These are phyloP conservation scores for Amanita polypyramis DNA, from an alignment of 768 basidiomycete species.

Conservation along the genomic window DNA sequence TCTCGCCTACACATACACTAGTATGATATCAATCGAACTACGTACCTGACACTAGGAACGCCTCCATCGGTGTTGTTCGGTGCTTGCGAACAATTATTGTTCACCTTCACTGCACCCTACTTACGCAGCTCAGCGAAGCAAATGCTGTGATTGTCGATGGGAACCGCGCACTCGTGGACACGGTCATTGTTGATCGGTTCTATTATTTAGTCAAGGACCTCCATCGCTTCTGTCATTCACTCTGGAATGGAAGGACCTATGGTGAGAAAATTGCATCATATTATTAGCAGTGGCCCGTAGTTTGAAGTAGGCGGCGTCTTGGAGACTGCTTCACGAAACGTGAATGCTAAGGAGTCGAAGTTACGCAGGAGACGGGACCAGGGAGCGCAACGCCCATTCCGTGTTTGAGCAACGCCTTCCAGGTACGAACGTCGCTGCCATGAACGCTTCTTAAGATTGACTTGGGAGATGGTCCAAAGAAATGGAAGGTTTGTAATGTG, in stretches of 20 bases:
- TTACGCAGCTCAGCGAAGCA: neutral
- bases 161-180: neutral
- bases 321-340: neutral
- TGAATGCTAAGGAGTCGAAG: neutral
- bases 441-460: conserved; percentile 19
- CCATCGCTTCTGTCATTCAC: neutral
- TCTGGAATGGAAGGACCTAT: neutral
- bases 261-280: conserved; percentile 3
- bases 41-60: conserved; percentile 1
- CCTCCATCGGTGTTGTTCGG: neutral
- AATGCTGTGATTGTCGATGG: too few relatives aligned
- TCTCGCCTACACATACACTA: neutral
- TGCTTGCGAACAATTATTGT: neutral
- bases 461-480: conserved; percentile 25
- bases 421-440: neutral
- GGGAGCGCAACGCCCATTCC: neutral
- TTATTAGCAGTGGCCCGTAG: neutral
- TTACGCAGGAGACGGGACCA: neutral
- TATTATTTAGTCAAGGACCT: neutral
- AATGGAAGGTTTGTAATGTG: conserved; percentile 30
- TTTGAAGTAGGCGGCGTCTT: neutral
- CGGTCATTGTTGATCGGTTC: neutral
- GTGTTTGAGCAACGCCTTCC: conserved; percentile 2
- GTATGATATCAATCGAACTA: neutral
- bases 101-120: too few relatives aligned